A percentile compares a stretch with the other conserved stretches of the same genome.
phyloP scores from a whole-genome alignment of 495 filamentous ascomycete species.

The Penicillium nucicola region DNA sequence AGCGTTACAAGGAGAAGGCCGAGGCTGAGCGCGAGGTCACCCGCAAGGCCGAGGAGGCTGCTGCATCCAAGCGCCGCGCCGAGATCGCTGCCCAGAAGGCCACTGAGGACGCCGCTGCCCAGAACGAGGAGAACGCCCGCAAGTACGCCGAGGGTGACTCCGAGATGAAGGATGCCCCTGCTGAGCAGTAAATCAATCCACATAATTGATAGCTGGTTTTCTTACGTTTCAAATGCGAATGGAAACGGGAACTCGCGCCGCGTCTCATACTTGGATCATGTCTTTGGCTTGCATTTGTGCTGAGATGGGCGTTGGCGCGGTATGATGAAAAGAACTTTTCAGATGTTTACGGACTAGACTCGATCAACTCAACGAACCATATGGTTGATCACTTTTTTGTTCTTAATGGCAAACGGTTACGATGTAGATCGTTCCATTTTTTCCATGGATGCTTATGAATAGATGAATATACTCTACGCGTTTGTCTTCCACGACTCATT shows the following conservation, averaged over 20 bases:
- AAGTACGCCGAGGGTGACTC: slow-evolving; percentile 38
- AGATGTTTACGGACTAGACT: slow-evolving; percentile 26
- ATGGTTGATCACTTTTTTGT: slow-evolving; percentile 15
- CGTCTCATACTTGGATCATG: slow-evolving; percentile 1
- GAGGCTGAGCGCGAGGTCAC: slow-evolving; percentile 82
- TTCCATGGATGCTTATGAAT: slow-evolving; percentile 18
- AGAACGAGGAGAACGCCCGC: slow-evolving; percentile 37
- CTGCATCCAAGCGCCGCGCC: slow-evolving; percentile 73
- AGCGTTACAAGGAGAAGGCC: slow-evolving; percentile 91
- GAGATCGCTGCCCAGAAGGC: slow-evolving; percentile 63
- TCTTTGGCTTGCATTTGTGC: too few species aligned
- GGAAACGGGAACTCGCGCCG: background rate
- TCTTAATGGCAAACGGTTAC: slow-evolving; percentile 25
- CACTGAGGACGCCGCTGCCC: slow-evolving; percentile 30
- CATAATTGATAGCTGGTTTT: slow-evolving; percentile 1
- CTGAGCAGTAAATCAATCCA: slow-evolving; percentile 35
- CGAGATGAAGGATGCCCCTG: slow-evolving; percentile 8
- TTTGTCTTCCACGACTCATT: background rate
- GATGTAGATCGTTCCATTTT: slow-evolving; percentile 25
- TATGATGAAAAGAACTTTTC: slow-evolving; percentile 28
- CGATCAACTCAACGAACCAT: slow-evolving; percentile 6
- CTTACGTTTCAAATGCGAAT: background rate
- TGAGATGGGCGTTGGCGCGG: slow-evolving; percentile 5
- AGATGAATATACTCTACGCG: slow-evolving; percentile 24
- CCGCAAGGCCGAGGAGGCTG: slow-evolving; percentile 75